These are phyloP conservation scores for Zancudomyces culisetae DNA, from an alignment of 371 early-diverging fungal species.

Conservation along the genomic window DNA sequence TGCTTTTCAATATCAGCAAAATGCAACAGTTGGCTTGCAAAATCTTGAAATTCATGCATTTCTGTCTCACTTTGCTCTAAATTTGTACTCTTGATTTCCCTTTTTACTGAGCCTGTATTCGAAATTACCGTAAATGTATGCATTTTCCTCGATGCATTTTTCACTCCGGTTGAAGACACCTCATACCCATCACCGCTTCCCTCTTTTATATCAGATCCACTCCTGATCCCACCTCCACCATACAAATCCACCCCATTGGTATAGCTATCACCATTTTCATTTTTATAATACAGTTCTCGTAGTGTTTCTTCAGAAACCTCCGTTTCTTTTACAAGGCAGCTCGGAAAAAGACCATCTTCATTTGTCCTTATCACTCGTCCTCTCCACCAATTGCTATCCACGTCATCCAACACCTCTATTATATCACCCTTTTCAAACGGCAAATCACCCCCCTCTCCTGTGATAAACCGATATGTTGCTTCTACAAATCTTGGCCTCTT, in stretches of 20 bases:
- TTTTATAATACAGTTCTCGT: not conserved
- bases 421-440: constrained; percentile 38
- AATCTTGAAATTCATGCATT: not conserved
- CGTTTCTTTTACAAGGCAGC: constrained; percentile 23
- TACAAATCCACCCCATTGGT: not conserved
- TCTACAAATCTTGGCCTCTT: constrained; percentile 19
- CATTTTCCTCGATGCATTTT: not conserved
- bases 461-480: constrained; percentile 44
- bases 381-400: constrained; percentile 26
- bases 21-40: constrained; percentile 10
- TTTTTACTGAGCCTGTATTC: not conserved
- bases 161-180: not conserved
- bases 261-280: not conserved
- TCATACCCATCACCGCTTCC: not conserved
- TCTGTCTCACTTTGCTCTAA: not conserved
- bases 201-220: not conserved
- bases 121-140: not conserved
- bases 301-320: not conserved
- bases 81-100: not conserved
- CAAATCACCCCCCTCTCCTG: constrained; percentile 49
- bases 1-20: constrained; percentile 24
- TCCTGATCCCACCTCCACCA: not conserved
- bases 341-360: constrained; percentile 22
- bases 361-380: constrained; percentile 16
- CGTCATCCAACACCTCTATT: constrained; percentile 19